Conservation (phyloP, 257 asterid genomes). For the Phtheirospermum japonicum region DNA sequence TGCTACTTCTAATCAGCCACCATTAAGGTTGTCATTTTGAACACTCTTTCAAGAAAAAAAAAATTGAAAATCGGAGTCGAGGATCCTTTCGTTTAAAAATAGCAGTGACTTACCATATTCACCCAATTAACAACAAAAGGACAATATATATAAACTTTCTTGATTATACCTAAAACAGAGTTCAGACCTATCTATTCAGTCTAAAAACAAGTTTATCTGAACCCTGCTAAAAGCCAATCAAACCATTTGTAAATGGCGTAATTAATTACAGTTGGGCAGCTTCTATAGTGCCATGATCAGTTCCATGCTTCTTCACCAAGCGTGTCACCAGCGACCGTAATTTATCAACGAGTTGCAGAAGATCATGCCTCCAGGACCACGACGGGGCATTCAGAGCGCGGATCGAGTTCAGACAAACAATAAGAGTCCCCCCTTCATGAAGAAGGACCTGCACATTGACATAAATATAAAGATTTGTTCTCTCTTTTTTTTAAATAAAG, state of each 20-base stretch:
- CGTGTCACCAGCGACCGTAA: slow-evolving; percentile 31
- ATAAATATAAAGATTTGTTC: not conserved
- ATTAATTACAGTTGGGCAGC: slow-evolving; percentile 33
- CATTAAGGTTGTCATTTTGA: too few species aligned
- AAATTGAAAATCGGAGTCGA: too few species aligned
- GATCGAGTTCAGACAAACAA: slow-evolving; percentile 87
- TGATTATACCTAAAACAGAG: not conserved
- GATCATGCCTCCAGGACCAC: slow-evolving; percentile 73
- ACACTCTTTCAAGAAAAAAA: too few species aligned
- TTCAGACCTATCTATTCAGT: not conserved
- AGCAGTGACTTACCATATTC: too few species aligned
- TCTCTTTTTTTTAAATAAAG: not conserved
- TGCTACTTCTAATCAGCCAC: too few species aligned
- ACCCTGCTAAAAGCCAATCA: not conserved
- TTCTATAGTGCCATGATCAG: slow-evolving; percentile 39
- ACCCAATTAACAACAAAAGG: too few species aligned
- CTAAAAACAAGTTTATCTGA: not conserved
- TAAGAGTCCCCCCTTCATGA: slow-evolving; percentile 96
- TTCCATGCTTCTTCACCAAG: slow-evolving; percentile 25
- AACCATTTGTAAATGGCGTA: not conserved
- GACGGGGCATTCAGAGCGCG: slow-evolving; percentile 80
- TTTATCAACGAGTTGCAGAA: slow-evolving; percentile 39
- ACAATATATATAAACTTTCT: not conserved
- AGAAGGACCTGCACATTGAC: slow-evolving; percentile 68
- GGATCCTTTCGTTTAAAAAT: too few species aligned